Conservation (phyloP, 2,329 filamentous ascomycete species). For the Teratosphaeria pseudoeucalypti region DNA sequence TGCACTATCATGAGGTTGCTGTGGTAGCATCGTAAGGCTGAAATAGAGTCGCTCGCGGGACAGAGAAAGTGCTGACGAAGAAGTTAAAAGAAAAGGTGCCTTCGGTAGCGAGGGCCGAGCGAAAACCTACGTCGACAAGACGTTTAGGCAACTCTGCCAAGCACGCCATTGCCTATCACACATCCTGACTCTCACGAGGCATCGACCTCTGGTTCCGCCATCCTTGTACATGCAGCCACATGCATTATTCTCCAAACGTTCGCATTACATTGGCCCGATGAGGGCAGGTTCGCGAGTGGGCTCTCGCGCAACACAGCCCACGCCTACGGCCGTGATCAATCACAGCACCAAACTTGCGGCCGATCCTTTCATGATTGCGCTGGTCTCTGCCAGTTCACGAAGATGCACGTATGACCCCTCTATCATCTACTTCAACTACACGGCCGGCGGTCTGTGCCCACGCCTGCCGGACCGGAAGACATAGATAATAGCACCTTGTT, state of each 20-base stretch:
- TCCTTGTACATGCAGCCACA: background rate
- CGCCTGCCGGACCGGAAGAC: background rate
- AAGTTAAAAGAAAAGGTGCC: background rate
- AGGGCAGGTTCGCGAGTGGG: background rate
- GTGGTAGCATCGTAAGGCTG: background rate
- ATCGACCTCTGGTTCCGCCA: background rate
- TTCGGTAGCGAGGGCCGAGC: background rate
- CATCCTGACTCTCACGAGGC: background rate
- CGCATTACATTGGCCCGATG: background rate
- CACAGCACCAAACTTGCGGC: background rate
- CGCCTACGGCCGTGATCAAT: background rate
- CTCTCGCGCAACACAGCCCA: background rate
- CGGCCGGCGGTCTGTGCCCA: background rate
- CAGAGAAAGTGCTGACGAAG: background rate
- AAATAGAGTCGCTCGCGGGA: background rate
- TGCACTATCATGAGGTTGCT: background rate
- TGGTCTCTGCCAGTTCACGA: background rate
- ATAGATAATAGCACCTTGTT: background rate
- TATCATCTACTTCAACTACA: background rate
- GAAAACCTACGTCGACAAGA: background rate
- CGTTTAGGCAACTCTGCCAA: background rate
- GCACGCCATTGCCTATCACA: background rate
- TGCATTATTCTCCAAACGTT: background rate
- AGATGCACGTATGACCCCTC: background rate
- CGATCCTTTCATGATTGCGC: background rate